Conservation (phyloP, 768 basidiomycete species). For the Pisolithus sp. region DNA sequence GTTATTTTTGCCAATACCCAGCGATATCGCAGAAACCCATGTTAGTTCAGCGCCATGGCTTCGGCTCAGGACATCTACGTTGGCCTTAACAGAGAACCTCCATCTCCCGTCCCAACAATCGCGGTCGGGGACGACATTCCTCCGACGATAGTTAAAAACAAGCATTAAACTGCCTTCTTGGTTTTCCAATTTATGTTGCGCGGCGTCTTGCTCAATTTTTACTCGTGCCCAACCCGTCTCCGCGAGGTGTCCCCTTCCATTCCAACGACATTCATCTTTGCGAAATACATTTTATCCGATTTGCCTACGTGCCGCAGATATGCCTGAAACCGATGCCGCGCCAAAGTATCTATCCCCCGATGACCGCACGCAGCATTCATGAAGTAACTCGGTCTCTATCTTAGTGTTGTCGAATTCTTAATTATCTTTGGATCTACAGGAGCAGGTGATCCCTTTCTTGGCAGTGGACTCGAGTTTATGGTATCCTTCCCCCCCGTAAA, state of each 20-base stretch:
- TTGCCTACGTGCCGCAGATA: too few relatives aligned
- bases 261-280: conserved; percentile 21
- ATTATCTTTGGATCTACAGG: too few relatives aligned
- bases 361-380: too few relatives aligned
- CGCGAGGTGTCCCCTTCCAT: conserved; percentile 3
- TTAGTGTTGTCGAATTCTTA: too few relatives aligned
- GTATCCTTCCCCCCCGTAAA: conserved; percentile 3
- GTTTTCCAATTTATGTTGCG: conserved; percentile 13
- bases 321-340: too few relatives aligned
- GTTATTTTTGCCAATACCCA: background rate
- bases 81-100: background rate
- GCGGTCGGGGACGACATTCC: conserved; percentile 5
- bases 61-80: background rate
- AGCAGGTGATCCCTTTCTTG: too few relatives aligned
- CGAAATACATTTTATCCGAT: conserved; percentile 12
- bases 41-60: background rate
- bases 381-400: too few relatives aligned
- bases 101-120: background rate
- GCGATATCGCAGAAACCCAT: background rate
- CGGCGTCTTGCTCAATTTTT: conserved; percentile 3
- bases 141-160: conserved; percentile 4
- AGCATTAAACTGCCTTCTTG: conserved; percentile 5
- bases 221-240: conserved; percentile 8
- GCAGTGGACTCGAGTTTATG: background rate
- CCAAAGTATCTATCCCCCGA: too few relatives aligned